phyloP scores from a whole-genome alignment of 345 rosid genomes.

The Brassica rapa region DNA sequence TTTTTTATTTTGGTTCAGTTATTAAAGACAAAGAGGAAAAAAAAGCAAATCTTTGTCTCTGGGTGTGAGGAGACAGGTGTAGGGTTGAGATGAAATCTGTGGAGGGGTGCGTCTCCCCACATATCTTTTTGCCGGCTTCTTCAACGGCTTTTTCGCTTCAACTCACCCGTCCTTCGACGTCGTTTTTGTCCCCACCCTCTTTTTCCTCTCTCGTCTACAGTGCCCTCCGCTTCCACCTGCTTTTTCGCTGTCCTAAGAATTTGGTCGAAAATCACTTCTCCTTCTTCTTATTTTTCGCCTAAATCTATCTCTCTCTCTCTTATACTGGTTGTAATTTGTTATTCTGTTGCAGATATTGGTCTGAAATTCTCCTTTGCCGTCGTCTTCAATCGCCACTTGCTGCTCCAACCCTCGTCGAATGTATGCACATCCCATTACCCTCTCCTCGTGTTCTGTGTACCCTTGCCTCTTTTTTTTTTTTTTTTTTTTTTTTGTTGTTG shows the following conservation, averaged over 20 bases:
- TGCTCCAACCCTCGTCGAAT: conserved; percentile 23
- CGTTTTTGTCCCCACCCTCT: conserved; percentile 35
- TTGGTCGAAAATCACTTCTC: conserved; percentile 22
- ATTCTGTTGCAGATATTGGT: conserved; percentile 5
- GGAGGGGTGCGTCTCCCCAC: conserved; percentile 40
- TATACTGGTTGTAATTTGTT: neutral
- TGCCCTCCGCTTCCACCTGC: conserved; percentile 22
- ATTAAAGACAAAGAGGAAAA: neutral
- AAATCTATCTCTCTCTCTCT: neutral
- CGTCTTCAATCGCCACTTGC: conserved; percentile 30
- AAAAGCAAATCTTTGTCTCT: conserved; percentile 43
- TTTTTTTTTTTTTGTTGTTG: neutral
- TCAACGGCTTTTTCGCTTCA: conserved; percentile 43
- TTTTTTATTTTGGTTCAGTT: neutral
- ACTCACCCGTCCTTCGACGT: conserved; percentile 38
- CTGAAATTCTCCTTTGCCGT: conserved; percentile 25
- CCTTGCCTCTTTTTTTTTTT: neutral
- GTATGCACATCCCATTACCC: conserved; percentile 18
- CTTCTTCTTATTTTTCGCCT: neutral
- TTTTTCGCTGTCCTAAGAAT: conserved; percentile 5
- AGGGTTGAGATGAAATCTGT: conserved; percentile 37
- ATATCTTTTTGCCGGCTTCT: conserved; percentile 47
- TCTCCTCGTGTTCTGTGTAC: neutral
- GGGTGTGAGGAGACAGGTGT: conserved; percentile 38
- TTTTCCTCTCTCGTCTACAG: conserved; percentile 32